Evolutionary conservation across 108 stramenopile species (phyloP), one percentile per base, ranked within the genome.

Genomic region (Licmophora abbreviata): DNA sequence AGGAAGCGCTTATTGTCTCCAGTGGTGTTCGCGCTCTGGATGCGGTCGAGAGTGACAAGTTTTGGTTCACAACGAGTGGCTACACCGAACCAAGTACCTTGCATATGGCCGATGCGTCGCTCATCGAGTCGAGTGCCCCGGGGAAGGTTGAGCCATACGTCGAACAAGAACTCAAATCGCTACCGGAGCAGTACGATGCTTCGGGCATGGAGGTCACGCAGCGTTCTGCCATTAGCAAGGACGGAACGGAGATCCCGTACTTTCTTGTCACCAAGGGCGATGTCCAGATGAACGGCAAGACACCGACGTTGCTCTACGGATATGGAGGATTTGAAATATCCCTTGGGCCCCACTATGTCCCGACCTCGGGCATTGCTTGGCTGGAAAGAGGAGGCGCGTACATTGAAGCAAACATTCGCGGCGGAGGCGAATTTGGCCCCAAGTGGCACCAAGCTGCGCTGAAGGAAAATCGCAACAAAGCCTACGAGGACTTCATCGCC

Each of bases 281-380:
- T 33, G 49, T 67, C 8, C 51, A 47, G 21, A 41, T 85, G 30
- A 61, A 85, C 37, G 79, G 77, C 25, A 66, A 68, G 29, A 81
- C 73, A 51, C 77, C 84, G 9, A 73, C 69, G 1, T 58, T 91
- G 3, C 56, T 91, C 8, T 80, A 88, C 44, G 88, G 80, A 8
- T 98, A 96, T 50, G 95, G 97, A 24, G 95, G 98, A 10, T 99
- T 99, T 73, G 96, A 97, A 58, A 90, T 99, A 25, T 74, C 74
- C 12, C 71, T 99, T 15, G 81, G 78, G 12, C 98, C 98, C 11
- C 61, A 73, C 15, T 97, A 97, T 59, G 54, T 69, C 46, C 64
- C 89, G 6, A 71, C 85, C 1, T 58, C 71, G 1, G 93, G 96
- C 3, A 51, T 80, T 31, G 59, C 69, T 32, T 96, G 95, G 88